Evolutionary conservation across 2,329 filamentous ascomycete genomes (phyloP), one percentile per base, ranked within the genome.

Genomic region (Aspergillus jensenii): DNA sequence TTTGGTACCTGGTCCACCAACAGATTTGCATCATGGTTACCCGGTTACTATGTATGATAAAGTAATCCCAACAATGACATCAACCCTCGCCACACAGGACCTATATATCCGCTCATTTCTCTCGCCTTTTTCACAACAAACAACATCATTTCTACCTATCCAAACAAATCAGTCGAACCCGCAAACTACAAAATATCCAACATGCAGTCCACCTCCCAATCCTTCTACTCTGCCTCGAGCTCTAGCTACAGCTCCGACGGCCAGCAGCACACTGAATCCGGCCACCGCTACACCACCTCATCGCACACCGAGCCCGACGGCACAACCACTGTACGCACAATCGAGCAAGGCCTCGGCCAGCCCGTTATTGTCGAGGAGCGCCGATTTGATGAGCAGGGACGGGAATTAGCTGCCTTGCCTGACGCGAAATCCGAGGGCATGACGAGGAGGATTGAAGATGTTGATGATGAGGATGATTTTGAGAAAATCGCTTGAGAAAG

Each of bases 291-390:
- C 60, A 62, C 65, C 11, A 73, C 70, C 6, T 61, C 62, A 35
- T 71, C 71, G 4, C 65, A 70, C 39, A 75, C 71, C 21, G 65
- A 72, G 17, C 63, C 64, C 0, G 64, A 72, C 46, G 73, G 73
- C 19, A 68, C 63, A 21, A 75, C 70, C 2, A 61, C 68, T 52
- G 69, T 75, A 6, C 71, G 71, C 44, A 73, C 71, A 12, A 67
- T 68, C 1, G 65, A 66, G 19, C 72, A 75, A 53, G 71, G 73
- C 35, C 64, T 75, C 3, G 73, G 73, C 23, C 62, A 71, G 35
- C 71, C 71, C 6, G 62, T 67, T 9, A 55, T 72, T 6, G 53
- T 74, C 15, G 72, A 75, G 55, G 72, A 75, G 52, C 65, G 67
- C 2, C 68, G 65, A 7, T 75, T 69, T 59, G 72, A 75, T 58